Base-by-base conservation (phyloP, 148 eudicot genomes). In the Silene uniflora region DNA sequence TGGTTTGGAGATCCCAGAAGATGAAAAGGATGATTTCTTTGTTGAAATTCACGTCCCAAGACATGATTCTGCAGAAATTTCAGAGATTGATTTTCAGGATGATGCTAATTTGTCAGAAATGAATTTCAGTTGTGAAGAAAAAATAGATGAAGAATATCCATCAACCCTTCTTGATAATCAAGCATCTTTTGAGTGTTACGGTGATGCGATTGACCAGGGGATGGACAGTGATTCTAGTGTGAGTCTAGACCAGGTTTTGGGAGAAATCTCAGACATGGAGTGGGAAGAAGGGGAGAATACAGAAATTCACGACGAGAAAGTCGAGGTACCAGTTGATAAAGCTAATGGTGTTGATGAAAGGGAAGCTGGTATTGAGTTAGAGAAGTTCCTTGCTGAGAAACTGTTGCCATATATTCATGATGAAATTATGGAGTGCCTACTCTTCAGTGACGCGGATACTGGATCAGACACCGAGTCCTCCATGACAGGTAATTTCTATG, bases 281-380 rank as follows among this genome's bases (percentile, higher is more conserved):
- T 90, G 93, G 93, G 95, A 91, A 71, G 87, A 79, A 10, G 90
- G 85, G 47, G 80, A 76, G 27, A 19, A 70, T 71, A 70, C 44
- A 72, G 75, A 44, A 16, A 32, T 49, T 44, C 24, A 72, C 22
- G 82, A 87, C 5, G 56, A 67, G 55, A 54, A 52, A 60, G 76
- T 42, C 16, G 63, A 25, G 4, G 52, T 62, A 63, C 67, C 63
- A 10, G 19, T 46, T 29, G 75, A 78, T 59, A 65, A 62, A n/a
- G 81, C 77, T 62, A 13, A 73, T 13, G 79, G 46, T 47, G 39
- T 22, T 74, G 82, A 82, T 62, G 49, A 44, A 35, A 67, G 77
- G 42, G 85, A 79, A 80, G 46, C 72, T 6, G 65, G 56, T 76
- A n/a, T 77, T 65, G 76, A 82, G 80, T 62, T 73, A 13, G 87